Evolutionary conservation across 768 basidiomycete genomes (phyloP), one percentile per base, ranked within the genome.

Genomic region (Mycena rosella): DNA sequence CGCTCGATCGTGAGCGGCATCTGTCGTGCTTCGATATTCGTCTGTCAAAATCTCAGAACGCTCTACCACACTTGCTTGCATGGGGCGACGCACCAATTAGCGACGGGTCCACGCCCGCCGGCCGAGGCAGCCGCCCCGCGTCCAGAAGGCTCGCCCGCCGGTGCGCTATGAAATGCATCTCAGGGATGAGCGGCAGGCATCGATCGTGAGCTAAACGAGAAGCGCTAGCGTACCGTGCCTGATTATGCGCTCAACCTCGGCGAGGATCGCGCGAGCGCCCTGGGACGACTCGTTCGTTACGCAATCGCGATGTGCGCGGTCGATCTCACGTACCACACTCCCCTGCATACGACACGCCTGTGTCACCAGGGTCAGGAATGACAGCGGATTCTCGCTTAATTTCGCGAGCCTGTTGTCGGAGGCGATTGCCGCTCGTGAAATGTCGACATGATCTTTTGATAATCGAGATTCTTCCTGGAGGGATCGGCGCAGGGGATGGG

Each of bases 341-440:
- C 60, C 60, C 44, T 45, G 49, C 60, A 62, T 45, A n/a, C n/a
- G 60, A 32, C 38, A 53, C 26, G 32, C 40, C n/a, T n/a, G 24
- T 20, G 42, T 20, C 13, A 62, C 52, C 29, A 27, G 49, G 27
- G 11, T 7, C n/a, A 36, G 20, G 51, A 61, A 61, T 13, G 60
- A 51, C 9, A n/a, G n/a, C n/a, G 29, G 22, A 53, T 42, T 62
- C 20, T 29, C 26, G 13, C 36, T 9, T 27, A 52, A 22, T 40
- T 53, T n/a, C 17, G 27, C 8, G 27, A 42, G 20, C 48, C 30
- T 32, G 13, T 52, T 32, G 13, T 52, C 38, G 36, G 27, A 1
- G n/a, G 30, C 52, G 29, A 62, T 53, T 38, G n/a, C 40, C n/a
- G 20, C 14, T 45, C 60, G 29, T n/a, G 22, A n/a, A 30, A 53